phyloP scores from a whole-genome alignment of 768 basidiomycete genomes.

The Boletellus ananiceps region DNA sequence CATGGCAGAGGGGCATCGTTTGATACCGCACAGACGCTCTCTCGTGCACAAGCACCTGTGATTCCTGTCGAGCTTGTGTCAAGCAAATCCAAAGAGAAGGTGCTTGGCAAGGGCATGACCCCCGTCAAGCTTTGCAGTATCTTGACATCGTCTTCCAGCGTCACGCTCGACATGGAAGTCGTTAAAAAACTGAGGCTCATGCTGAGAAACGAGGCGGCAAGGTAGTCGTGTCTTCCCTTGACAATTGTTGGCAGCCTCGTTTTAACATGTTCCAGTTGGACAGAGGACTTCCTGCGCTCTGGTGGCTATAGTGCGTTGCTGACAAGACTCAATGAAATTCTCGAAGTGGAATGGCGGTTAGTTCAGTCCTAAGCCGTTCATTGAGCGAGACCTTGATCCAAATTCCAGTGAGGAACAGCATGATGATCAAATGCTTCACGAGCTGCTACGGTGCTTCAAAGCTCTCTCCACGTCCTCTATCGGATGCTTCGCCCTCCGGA shows the following conservation, averaged over 20 bases:
- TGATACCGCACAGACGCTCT: conserved; percentile 49
- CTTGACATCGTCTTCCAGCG: conserved; percentile 63
- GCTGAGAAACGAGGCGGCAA: conserved; percentile 87
- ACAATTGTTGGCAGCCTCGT: neutral
- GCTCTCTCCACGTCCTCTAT: conserved; percentile 86
- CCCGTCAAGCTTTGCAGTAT: conserved; percentile 66
- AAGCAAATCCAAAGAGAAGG: conserved; percentile 49
- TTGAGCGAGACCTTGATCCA: conserved; percentile 7
- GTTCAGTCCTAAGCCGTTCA: conserved; percentile 20
- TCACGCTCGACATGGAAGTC: conserved; percentile 75
- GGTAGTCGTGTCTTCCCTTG: conserved; percentile 38
- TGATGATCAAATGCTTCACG: conserved; percentile 90
- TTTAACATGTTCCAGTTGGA: conserved; percentile 58
- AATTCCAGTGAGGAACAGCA: conserved; percentile 89
- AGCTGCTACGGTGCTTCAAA: conserved; percentile 90
- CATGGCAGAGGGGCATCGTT: conserved; percentile 62
- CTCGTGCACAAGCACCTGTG: conserved; percentile 48
- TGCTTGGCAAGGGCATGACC: conserved; percentile 48
- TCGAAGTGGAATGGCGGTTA: conserved; percentile 96
- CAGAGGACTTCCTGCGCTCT: conserved; percentile 73
- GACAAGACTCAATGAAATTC: conserved; percentile 81
- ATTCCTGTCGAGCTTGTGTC: conserved; percentile 35
- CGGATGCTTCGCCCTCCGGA: conserved; percentile 88
- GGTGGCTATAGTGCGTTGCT: conserved; percentile 87
- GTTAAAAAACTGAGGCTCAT: conserved; percentile 85